phyloP scores from a whole-genome alignment of 2,329 filamentous ascomycete species.

The Aplosporella prunicola region DNA sequence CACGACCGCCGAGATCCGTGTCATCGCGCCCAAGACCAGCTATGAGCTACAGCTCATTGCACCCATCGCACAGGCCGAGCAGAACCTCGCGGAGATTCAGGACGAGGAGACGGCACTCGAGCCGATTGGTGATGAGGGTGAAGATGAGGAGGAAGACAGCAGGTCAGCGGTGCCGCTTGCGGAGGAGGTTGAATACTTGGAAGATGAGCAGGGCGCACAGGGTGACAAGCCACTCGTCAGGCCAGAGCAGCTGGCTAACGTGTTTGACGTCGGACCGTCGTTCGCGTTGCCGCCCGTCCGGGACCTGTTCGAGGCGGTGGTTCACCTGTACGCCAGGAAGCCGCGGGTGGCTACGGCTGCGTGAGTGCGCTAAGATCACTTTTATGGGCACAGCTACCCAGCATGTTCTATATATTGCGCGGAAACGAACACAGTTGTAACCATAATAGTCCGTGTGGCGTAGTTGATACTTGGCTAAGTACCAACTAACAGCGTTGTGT shows the following conservation, averaged over 20 bases:
- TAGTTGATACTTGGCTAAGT: too few species aligned
- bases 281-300: slow-evolving; percentile 63
- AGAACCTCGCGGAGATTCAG: slow-evolving; percentile 18
- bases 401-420: too few species aligned
- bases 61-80: slow-evolving; percentile 19
- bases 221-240: slow-evolving; percentile 53
- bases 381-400: too few species aligned
- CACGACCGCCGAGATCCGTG: slow-evolving; percentile 60
- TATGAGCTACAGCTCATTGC: slow-evolving; percentile 19
- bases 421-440: too few species aligned
- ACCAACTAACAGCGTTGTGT: too few species aligned
- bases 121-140: slow-evolving; percentile 18
- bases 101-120: slow-evolving; percentile 14
- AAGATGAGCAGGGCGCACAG: slow-evolving; percentile 36
- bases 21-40: slow-evolving; percentile 25
- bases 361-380: too few species aligned
- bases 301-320: slow-evolving; percentile 67
- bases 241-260: slow-evolving; percentile 56
- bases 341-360: slow-evolving; percentile 21
- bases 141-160: slow-evolving; percentile 18
- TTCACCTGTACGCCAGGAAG: slow-evolving; percentile 53
- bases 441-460: too few species aligned
- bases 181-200: slow-evolving; percentile 26
- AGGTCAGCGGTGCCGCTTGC: slow-evolving; percentile 10
- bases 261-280: slow-evolving; percentile 61